Base-by-base conservation (phyloP, 1,284 basidiomycete genomes). In the Cronartium ribicola region DNA sequence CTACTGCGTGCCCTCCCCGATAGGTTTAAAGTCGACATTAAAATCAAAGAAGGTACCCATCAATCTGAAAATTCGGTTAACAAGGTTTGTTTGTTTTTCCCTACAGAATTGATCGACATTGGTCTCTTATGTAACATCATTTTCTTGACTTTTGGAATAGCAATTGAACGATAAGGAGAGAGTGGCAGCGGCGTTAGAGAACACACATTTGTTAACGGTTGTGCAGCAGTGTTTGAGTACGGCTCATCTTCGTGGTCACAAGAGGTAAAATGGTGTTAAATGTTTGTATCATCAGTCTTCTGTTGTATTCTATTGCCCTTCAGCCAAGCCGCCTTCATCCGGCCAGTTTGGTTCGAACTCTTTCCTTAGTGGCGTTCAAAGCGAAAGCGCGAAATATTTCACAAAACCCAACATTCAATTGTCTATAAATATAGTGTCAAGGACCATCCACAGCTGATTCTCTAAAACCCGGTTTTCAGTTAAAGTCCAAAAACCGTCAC, bases 141-240 rank as follows among this genome's bases (percentile, higher is more conserved):
- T 64, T 11, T 4, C 10, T 4, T 10, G 4, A 43, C 57, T 48
- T 59, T 39, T 5, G 76, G 92, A 94, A 98, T 43, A 99, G 98
- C 84, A 98, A 98, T 85, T 99, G 62, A 98, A 98, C 80, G 95
- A 99, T 83, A 98, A 99, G 83, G 95, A 99, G 83, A 86, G 95
- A 64, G 96, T 98, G 0, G 94, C 94, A 36, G 96, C 96, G 8
- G 96, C 95, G 0, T 84, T 98, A 46, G 95, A 98, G 82, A 98
- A 98, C 82, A 85, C 87, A 10, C 87, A 91, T 57, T 85, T 98
- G 5, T 82, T 97, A 3, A 89, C 90, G 72, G 92, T 94, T 0
- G 88, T 98, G 2, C 93, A 97, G 81, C 89, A 90, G 65, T 94
- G 92, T 80, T 84, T 98, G 46, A 83, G 83, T 7, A 85, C 85